Evolutionary conservation across 1,284 basidiomycete species (phyloP).

Genomic region (Rhodotorula glutinis): DNA sequence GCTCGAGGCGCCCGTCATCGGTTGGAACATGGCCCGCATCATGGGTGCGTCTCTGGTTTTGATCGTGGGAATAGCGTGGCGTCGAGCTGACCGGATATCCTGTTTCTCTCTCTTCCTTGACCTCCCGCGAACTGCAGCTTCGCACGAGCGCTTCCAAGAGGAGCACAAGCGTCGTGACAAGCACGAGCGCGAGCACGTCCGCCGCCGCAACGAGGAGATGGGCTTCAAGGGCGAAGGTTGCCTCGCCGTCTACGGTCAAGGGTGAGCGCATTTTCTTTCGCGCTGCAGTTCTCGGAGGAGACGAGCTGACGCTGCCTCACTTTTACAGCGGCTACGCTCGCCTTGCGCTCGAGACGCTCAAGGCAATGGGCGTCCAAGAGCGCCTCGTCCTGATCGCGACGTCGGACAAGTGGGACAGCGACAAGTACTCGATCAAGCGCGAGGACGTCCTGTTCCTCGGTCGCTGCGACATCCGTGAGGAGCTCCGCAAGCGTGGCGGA

Average conservation of each 20-base stretch:
- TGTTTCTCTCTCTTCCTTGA: neutral
- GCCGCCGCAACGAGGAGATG: conserved; percentile 3
- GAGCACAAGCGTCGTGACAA: neutral
- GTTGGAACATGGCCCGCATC: conserved; percentile 2
- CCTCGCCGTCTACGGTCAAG: conserved; percentile 16
- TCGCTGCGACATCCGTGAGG: conserved; percentile 1
- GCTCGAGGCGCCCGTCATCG: neutral
- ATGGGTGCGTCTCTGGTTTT: neutral
- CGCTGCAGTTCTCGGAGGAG: neutral
- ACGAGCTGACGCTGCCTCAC: neutral
- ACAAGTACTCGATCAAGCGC: conserved; percentile 3
- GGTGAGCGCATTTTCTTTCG: conserved; percentile 6
- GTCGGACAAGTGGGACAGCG: neutral
- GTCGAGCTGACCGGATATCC: too few relatives aligned
- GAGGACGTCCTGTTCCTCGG: conserved; percentile 1
- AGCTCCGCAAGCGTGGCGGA: conserved; percentile 2
- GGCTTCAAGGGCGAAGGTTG: conserved; percentile 16
- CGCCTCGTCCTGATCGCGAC: conserved; percentile 4
- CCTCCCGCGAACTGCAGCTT: conserved; percentile 1
- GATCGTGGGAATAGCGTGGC: too few relatives aligned
- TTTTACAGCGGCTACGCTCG: neutral
- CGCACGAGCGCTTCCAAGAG: conserved; percentile 11
- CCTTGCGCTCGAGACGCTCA: conserved; percentile 2
- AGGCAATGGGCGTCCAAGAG: neutral
- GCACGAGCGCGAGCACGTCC: conserved; percentile 6